These are phyloP conservation scores for Brassica hybrid DNA, from an alignment of 441 rosid genomes.

Conservation along the genomic window DNA sequence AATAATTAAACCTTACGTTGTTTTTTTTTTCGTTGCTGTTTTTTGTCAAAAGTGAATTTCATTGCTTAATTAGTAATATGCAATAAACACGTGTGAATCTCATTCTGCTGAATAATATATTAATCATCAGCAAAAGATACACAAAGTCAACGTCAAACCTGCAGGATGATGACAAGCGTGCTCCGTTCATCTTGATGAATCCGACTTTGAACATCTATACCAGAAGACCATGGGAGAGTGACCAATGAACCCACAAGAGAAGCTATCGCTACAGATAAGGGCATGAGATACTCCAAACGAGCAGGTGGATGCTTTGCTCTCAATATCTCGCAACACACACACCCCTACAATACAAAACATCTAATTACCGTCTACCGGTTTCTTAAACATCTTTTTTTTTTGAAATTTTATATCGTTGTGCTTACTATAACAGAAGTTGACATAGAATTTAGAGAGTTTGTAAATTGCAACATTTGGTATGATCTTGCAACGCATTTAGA, in stretches of 20 bases:
- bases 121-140: background rate
- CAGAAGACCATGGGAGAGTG: background rate
- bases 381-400: too few species aligned
- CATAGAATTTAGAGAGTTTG: too few species aligned
- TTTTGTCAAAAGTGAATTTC: background rate
- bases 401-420: too few species aligned
- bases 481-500: background rate
- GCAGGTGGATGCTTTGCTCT: background rate
- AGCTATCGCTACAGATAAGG: background rate
- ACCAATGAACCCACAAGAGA: background rate
- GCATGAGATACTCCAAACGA: background rate
- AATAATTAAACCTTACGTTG: background rate
- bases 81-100: background rate
- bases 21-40: too few species aligned
- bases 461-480: background rate
- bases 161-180: background rate
- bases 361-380: too few species aligned
- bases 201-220: background rate
- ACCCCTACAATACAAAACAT: too few species aligned
- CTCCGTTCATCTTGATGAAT: background rate
- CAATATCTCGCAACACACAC: background rate
- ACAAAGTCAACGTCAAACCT: background rate
- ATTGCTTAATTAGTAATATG: background rate
- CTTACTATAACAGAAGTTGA: too few species aligned
- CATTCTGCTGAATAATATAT: background rate